Base-by-base conservation (phyloP, 306 rosid species). In the Begonia peltatifolia region DNA sequence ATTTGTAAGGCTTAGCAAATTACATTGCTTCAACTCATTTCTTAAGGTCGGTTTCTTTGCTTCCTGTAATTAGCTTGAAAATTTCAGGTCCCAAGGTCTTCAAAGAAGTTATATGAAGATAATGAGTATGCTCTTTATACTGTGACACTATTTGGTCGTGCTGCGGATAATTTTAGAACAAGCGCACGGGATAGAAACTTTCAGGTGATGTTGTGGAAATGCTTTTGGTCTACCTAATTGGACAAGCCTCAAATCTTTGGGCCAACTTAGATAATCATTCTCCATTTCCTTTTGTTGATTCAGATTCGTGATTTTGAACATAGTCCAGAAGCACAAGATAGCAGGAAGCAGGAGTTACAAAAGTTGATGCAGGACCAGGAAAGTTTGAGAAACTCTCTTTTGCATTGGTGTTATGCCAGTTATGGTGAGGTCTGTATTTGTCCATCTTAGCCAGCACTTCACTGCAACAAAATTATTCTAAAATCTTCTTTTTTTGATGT, bases 341-440 rank as follows among this genome's bases (percentile, higher is more conserved):
- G 63, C 46, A 64, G 79, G 62, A 84, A 84, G 77, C 80, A 71
- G 65, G 94, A 87, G 74, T 69, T 81, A 48, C 88, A 84, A 57
- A 81, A 79, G 73, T 66, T 87, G 78, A 42, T 79, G 56, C 88
- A 73, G 61, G 96, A 79, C 70, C 94, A 81, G 73, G 94, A 81
- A 71, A 79, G 59, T 71, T 63, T 87, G 65, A 79, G 84, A 72
- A 70, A 80, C 78, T 84, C 94, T 70, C 78, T 84, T 53, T 63
- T 87, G 76, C 94, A 84, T 53, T 87, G 96, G 96, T 84, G 88
- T 66, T 79, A 75, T 43, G 74, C 87, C 57, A 87, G 96, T 71
- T 87, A 87, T 38, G 96, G 94, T 47, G 96, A 88, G 93, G 94
- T 84, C 71, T 58, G 52, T 58, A 36, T 44, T 30, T 46, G 10